Base-by-base conservation (phyloP, 306 rosid genomes). In the Quillaja saponaria region DNA sequence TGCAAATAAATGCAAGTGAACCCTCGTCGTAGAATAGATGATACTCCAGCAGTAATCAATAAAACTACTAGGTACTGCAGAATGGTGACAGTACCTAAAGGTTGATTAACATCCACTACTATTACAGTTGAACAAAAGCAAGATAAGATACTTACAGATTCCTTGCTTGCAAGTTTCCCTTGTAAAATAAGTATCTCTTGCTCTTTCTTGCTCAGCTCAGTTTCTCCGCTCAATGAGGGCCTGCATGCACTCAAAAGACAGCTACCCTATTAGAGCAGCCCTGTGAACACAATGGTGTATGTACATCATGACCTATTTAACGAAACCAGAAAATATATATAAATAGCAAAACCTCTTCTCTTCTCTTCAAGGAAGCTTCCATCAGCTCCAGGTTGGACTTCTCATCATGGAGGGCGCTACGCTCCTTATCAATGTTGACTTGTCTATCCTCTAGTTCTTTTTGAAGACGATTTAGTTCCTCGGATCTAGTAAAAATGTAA, bases 381-480 rank as follows among this genome's bases (percentile, higher is more conserved):
- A 59, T 66, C 42, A 94, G 74, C 71, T 85, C 84, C 52, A 89
- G 61, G 44, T 74, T 76, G 35, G 81, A 83, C 78, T 82, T 83
- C 74, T 83, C 84, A 42, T 87, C 86, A 63, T 58, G 70, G 14
- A 87, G 70, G 69, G 78, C 77, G 55, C 73, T 80, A 40, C 39
- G 77, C 56, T 89, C 89, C 67, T 69, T 72, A 73, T 87, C 90
- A 55, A 73, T 38, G 61, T 70, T 69, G 44, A 58, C 60, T 76
- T 79, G 83, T 31, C 74, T 31, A 40, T 87, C 83, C 73, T 94
- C 96, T 34, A 81, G 68, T 64, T 87, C 87, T 71, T 85, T 94
- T 62, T 87, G 85, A 63, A 78, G 87, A 67, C 70, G 81, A 75
- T 71, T 78, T 58, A 89, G 78, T 49, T 94, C 96, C 78, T 72